Evolutionary conservation across 768 basidiomycete species (phyloP), one percentile per base, ranked within the genome.

Genomic region (Rhodotorula paludigena): DNA sequence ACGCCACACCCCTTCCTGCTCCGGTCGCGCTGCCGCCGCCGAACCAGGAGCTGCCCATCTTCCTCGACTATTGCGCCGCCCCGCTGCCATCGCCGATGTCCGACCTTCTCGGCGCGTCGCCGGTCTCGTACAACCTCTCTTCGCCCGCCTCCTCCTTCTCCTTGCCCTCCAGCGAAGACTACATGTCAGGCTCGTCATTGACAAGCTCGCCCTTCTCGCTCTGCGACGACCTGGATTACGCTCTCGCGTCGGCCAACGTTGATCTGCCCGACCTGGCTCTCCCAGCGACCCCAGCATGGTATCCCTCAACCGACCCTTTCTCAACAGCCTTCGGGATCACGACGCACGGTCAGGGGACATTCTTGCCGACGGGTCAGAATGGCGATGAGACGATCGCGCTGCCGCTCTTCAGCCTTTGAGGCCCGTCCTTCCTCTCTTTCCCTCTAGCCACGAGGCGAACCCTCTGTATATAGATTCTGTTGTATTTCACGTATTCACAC

Each of bases 361-460:
- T 54, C 35, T 35, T 44, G 8, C 52, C 49, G 0, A 36, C 64
- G 8, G 49, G 57, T 35, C 44, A 47, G n/a, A 52, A 35, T 21
- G 42, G n/a, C 21, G 52, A 59, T 36, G 14, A 54, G 30, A 58
- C 64, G 18, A 36, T 65, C 42, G 32, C 64, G 3, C 64, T 65
- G 0, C 64, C 57, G 16, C 32, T 64, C 21, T 58, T 64, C 55
- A 33, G 57, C 20, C 25, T 0, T 8, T n/a, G 20, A 7, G 12
- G 7, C 16, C 6, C 23, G 23, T 20, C 20, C 52, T 6, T 36
- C 7, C 14, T 21, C 12, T 20, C 32, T 33, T 51, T 1, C 8
- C 25, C 25, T 47, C n/a, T n/a, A n/a, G n/a, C n/a, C n/a, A n/a
- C n/a, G n/a, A n/a, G n/a, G n/a, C n/a, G n/a, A 6, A 3, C 32